These are phyloP conservation scores for Arthrobotrys entomopaga DNA, from an alignment of 2,329 filamentous ascomycete genomes.

Conservation along the genomic window DNA sequence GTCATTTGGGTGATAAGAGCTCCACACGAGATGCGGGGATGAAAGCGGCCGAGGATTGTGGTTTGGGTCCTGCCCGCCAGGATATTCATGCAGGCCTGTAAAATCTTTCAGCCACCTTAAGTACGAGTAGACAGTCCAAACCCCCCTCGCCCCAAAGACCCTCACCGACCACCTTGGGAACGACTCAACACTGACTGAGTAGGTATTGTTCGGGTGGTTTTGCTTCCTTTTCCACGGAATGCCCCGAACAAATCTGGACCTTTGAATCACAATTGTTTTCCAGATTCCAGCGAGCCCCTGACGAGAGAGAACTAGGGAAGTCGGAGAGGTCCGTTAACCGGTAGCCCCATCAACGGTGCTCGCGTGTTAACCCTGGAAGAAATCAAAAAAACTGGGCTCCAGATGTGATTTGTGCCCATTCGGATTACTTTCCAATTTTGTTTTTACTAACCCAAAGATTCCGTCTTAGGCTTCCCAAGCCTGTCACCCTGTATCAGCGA, in stretches of 20 bases:
- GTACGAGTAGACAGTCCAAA: no score
- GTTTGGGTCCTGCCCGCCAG: constrained; percentile 11
- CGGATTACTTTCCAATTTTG: not conserved
- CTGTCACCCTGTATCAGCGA: no score
- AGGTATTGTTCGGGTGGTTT: not conserved
- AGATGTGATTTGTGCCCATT: not conserved
- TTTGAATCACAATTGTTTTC: not conserved
- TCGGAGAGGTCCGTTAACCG: constrained; percentile 41
- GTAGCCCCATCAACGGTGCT: constrained; percentile 21
- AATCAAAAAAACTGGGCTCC: not conserved
- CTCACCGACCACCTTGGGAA: no score
- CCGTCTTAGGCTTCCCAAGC: no score
- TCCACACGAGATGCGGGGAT: constrained; percentile 24
- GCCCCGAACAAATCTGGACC: constrained; percentile 2
- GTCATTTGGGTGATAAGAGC: constrained; percentile 24
- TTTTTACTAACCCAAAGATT: not conserved
- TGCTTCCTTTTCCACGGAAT: constrained; percentile 16
- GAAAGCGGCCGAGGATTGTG: constrained; percentile 29
- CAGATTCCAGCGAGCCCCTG: constrained; percentile 26
- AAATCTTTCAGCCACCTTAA: constrained; percentile 18
- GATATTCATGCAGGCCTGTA: constrained; percentile 35
- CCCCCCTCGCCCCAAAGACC: no score
- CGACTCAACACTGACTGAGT: no score
- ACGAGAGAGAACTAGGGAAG: constrained; percentile 18
- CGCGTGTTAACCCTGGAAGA: constrained; percentile 25